Evolutionary conservation across 1,284 basidiomycete species (phyloP).

Genomic region (Boletus semigastroideus): DNA sequence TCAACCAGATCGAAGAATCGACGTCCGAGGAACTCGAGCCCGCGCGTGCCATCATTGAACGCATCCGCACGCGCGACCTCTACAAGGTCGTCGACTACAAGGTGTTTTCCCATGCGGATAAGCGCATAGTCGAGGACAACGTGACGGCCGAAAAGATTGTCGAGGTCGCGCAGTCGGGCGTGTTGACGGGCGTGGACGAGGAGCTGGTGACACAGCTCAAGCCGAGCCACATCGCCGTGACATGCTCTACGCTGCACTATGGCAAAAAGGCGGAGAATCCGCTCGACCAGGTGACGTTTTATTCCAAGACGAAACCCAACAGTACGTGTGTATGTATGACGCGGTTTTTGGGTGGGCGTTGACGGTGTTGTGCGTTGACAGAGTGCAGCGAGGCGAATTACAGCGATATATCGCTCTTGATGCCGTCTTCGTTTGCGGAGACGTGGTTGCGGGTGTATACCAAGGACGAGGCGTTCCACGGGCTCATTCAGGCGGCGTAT

Average conservation of each 20-base stretch:
- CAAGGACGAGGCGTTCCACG: conserved; percentile 51
- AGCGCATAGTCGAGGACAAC: conserved; percentile 37
- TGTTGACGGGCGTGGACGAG: conserved; percentile 25
- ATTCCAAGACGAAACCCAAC: conserved; percentile 63
- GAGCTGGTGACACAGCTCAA: conserved; percentile 39
- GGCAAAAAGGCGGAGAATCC: conserved; percentile 74
- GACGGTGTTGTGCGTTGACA: conserved; percentile 21
- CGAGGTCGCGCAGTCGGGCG: conserved; percentile 23
- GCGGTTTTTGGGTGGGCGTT: not conserved
- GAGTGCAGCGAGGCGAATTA: conserved; percentile 44
- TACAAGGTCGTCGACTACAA: conserved; percentile 72
- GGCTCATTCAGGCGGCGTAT: conserved; percentile 67
- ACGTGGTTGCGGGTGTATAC: conserved; percentile 65
- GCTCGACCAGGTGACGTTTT: conserved; percentile 66
- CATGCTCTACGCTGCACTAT: conserved; percentile 63
- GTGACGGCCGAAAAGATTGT: conserved; percentile 60
- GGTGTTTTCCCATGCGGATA: conserved; percentile 51
- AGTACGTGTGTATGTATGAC: conserved; percentile 35
- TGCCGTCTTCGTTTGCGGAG: conserved; percentile 64
- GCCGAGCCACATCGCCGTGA: conserved; percentile 59
- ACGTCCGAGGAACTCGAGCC: conserved; percentile 51
- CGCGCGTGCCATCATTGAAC: conserved; percentile 57
- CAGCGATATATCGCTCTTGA: conserved; percentile 62
- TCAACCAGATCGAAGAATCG: conserved; percentile 54
- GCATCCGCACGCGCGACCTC: conserved; percentile 60